Conservation (phyloP, 2,329 filamentous ascomycete genomes). For the Tolypocladium sp. region DNA sequence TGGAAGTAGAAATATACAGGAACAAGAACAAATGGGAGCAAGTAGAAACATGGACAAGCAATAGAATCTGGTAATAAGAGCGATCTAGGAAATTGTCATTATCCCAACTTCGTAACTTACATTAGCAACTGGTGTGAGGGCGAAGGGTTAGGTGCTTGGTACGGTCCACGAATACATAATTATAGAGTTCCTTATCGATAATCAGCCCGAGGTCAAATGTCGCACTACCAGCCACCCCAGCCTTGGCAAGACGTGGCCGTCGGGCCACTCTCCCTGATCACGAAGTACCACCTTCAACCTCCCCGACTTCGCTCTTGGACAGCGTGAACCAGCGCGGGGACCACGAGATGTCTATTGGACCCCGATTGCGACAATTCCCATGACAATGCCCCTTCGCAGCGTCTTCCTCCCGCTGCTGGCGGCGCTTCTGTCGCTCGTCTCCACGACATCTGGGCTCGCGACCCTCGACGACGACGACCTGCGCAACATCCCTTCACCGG, state of each 20-base stretch:
- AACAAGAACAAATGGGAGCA: no score
- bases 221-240: background rate
- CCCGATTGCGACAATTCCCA: background rate
- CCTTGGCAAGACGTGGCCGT: background rate
- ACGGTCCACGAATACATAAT: no score
- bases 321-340: background rate
- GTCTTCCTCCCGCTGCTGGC: background rate
- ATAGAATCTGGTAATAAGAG: no score
- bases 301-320: background rate
- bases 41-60: no score
- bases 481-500: conserved; percentile 60
- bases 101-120: no score
- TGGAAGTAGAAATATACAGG: no score
- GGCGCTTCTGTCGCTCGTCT: conserved; percentile 8
- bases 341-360: background rate
- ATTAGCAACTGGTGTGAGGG: no score
- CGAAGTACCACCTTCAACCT: background rate
- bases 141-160: no score
- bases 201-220: background rate
- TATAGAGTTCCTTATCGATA: background rate
- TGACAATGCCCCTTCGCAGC: background rate
- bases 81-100: no score
- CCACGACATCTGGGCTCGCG: conserved; percentile 28
- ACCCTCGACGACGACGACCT: conserved; percentile 68
- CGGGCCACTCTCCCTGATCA: background rate